These are phyloP conservation scores for Alternaria consortialis DNA, from an alignment of 2,329 filamentous ascomycete genomes.

Conservation along the genomic window DNA sequence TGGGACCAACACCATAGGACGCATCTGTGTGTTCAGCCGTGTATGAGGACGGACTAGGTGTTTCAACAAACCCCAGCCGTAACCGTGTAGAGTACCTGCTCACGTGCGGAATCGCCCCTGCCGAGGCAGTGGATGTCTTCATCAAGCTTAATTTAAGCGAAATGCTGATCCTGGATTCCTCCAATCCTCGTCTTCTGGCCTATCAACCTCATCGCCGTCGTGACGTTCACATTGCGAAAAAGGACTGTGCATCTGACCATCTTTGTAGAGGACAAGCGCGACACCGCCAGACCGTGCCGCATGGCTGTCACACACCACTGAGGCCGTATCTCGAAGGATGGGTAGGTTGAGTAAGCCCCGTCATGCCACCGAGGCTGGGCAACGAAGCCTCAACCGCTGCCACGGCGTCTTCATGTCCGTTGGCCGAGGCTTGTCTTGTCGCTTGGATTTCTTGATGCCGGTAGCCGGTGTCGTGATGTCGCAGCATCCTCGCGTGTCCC, in stretches of 20 bases:
- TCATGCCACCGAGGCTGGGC: slow-evolving; percentile 4
- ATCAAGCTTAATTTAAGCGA: slow-evolving; percentile 16
- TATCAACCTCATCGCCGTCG: slow-evolving; percentile 8
- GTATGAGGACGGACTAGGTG: not conserved
- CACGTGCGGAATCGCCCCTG: slow-evolving; percentile 4
- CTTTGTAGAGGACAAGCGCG: slow-evolving; percentile 2
- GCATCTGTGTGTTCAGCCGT: slow-evolving; percentile 5
- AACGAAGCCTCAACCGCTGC: slow-evolving; percentile 16
- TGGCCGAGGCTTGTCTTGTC: slow-evolving; percentile 8
- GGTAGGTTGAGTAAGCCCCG: slow-evolving; percentile 1
- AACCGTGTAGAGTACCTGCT: not conserved
- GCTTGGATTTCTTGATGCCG: not conserved
- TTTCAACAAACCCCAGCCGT: not conserved
- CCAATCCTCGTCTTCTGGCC: slow-evolving; percentile 15
- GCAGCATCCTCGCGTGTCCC: not conserved
- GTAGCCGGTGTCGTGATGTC: not conserved
- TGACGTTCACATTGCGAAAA: slow-evolving; percentile 5
- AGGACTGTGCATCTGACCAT: slow-evolving; percentile 5
- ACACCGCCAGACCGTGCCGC: not conserved
- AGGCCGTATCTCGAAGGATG: slow-evolving; percentile 5
- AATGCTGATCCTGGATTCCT: slow-evolving; percentile 1
- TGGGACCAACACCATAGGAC: not conserved
- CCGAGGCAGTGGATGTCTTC: slow-evolving; percentile 4
- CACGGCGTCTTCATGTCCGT: slow-evolving; percentile 6
- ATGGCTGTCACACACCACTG: not conserved